Base-by-base conservation (phyloP, 805 yeast genomes). In the Kazachstania kunashirensis region DNA sequence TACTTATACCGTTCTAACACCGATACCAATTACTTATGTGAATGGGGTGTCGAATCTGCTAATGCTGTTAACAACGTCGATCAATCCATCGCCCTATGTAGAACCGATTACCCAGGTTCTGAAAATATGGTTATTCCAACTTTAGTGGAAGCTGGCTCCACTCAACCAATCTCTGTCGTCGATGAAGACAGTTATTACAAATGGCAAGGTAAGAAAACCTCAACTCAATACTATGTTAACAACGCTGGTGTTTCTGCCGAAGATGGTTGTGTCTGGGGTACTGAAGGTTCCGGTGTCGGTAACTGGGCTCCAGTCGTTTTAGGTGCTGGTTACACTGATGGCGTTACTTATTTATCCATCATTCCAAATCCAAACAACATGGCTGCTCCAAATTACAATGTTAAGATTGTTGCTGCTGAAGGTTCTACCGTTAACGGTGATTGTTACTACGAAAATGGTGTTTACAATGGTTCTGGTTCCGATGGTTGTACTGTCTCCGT, bases 41-140 rank as follows among this genome's bases (percentile, higher is more conserved):
- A 73, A 59, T 83, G 95, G 94, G 97, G 96, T 60, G 63, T 59
- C 27, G 69, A 76, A 36, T 63, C 80, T 39, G 94, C 94, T 35
- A 57, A 62, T 36, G 88, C 83, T 50, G 82, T 14, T 17, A 36
- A 36, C 25, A 36, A 24, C 12, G 34, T 70, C 43, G 74, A 76
- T 52, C 68, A 82, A 54, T 65, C 86, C 37, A 89, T 89, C 54
- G 89, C 97, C 43, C 68, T 92, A 57, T 92, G 98, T 74, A 83
- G 96, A 72, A 89, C 98, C 47, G 98, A 89, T 63, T 89, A 89
- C 76, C 98, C 98, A 58, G 98, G 98, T 70, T 80, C 96, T 48
- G 98, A 89, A 71, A 86, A 88, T 75, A 92, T 89, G 97, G 92
- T 79, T 50, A 73, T 89, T 45, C 97, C 98, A 63, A 86, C 96